Evolutionary conservation across 73 alveolate genomes (phyloP).

Genomic region (Stentor roeselii): DNA sequence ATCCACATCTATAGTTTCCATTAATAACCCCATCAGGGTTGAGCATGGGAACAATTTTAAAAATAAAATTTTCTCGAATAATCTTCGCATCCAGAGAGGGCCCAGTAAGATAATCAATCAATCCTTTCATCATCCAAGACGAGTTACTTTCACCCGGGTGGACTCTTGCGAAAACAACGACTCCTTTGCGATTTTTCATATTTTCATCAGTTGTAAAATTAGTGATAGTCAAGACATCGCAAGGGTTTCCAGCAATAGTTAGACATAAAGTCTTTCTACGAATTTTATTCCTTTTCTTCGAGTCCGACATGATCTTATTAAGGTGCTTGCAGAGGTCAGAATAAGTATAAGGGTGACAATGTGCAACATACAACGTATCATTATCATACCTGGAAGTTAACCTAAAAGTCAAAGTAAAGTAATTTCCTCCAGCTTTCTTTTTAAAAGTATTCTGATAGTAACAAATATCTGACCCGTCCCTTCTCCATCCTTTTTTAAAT

Average conservation of each 20-base stretch:
- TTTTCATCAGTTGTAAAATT: slow-evolving; percentile 67
- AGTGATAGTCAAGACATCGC: slow-evolving; percentile 78
- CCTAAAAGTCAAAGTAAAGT: slow-evolving; percentile 91
- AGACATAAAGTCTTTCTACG: slow-evolving; percentile 48
- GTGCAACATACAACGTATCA: slow-evolving; percentile 93
- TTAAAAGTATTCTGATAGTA: slow-evolving; percentile 79
- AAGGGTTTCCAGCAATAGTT: slow-evolving; percentile 71
- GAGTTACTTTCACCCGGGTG: slow-evolving; percentile 99
- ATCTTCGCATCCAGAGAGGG: slow-evolving; percentile 80
- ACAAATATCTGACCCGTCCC: slow-evolving; percentile 85
- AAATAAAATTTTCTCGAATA: slow-evolving; percentile 86
- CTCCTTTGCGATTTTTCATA: slow-evolving; percentile 56
- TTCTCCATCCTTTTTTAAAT: slow-evolving; percentile 62
- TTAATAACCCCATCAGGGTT: slow-evolving; percentile 99
- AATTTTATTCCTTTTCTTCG: slow-evolving; percentile 76
- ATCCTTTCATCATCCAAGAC: slow-evolving; percentile 63
- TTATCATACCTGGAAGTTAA: slow-evolving; percentile 82
- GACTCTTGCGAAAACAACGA: slow-evolving; percentile 90
- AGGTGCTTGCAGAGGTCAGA: slow-evolving; percentile 83
- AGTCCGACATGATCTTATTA: slow-evolving; percentile 72
- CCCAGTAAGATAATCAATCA: slow-evolving; percentile 91
- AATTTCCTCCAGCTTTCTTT: slow-evolving; percentile 83
- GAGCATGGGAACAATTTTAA: slow-evolving; percentile 96
- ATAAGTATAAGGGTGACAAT: slow-evolving; percentile 95
- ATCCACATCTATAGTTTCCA: slow-evolving; percentile 94